These are phyloP conservation scores for Naganishia antarctica DNA, from an alignment of 768 basidiomycete genomes.

Conservation along the genomic window DNA sequence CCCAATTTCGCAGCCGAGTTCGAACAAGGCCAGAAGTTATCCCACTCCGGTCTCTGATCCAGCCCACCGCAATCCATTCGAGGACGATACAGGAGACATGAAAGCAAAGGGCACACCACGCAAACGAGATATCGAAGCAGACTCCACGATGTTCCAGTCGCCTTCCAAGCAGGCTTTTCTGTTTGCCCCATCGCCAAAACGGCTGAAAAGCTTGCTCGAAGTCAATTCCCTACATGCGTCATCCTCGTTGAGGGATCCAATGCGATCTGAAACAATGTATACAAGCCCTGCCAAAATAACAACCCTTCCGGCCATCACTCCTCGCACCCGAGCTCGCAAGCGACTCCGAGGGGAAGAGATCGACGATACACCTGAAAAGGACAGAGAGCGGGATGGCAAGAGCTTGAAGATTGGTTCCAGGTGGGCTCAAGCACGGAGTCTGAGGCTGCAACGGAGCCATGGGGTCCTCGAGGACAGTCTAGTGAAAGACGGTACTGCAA, in stretches of 20 bases:
- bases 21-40: background rate
- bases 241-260: background rate
- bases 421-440: constrained; percentile 14
- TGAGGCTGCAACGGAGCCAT: constrained; percentile 5
- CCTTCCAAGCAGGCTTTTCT: constrained; percentile 20
- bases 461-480: background rate
- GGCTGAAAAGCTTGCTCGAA: constrained; percentile 22
- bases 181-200: constrained; percentile 23
- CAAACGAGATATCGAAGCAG: background rate
- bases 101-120: background rate
- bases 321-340: constrained; percentile 25
- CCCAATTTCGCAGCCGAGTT: background rate
- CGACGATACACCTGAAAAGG: constrained; percentile 25
- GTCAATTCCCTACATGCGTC: constrained; percentile 22
- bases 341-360: constrained; percentile 27
- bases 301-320: constrained; percentile 12
- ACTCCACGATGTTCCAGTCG: background rate
- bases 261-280: background rate
- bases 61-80: constrained; percentile 21
- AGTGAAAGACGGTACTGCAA: background rate
- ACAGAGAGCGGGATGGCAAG: constrained; percentile 4
- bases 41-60: constrained; percentile 13
- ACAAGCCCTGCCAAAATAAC: background rate
- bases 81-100: background rate
- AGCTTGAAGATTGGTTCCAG: constrained; percentile 14